Base-by-base conservation (phyloP, 78 protist genomes). In the Dictyostelium citrinum region DNA sequence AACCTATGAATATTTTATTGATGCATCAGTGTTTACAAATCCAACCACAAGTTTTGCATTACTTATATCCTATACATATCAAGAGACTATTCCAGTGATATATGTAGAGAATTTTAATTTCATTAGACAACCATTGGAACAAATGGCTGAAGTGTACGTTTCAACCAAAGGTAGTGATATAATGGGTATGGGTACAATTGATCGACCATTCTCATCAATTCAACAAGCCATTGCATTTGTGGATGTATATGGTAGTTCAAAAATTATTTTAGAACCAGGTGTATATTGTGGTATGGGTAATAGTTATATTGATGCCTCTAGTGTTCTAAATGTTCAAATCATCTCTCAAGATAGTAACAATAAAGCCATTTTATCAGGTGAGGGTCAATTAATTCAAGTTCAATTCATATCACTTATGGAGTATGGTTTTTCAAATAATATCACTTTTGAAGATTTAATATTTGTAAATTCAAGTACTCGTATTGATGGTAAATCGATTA, bases 271-370 rank as follows among this genome's bases (percentile, higher is more conserved):
- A 10, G 22, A 14, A 10, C 85, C 93, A 1, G 93, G 93, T 0
- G 17, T 39, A 3, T 88, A 78, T 49, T 88, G 93, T 67, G 93
- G 93, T n/a, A 27, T 78, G 64, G 93, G 93, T 22, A 88, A 88
- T 72, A 78, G 81, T 45, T 88, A 49, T 16, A 51, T 61, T 1
- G 51, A 45, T 27, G 10, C 17, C 45, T 39, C 72, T 20, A 6
- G 11, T 41, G 22, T 5, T 2, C 12, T 0, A 22, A 12, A 72
- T 16, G 7, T 37, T 37, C 9, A 2, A 27, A 35, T 72, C 17
- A 16, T 17, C 7, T 37, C 79, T 6, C 11, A 27, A 16, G 11
- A 6, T n/a, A 75, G 45, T 10, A 6, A 6, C 2, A 16, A 17
- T 5, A 33, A 70, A 33, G 1, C 77, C 14, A 16, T 70, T 5